A percentile compares a stretch with the other conserved stretches of the same genome.
These are phyloP conservation scores for Macaranga tanarius DNA, from an alignment of 441 rosid genomes.

Conservation along the genomic window DNA sequence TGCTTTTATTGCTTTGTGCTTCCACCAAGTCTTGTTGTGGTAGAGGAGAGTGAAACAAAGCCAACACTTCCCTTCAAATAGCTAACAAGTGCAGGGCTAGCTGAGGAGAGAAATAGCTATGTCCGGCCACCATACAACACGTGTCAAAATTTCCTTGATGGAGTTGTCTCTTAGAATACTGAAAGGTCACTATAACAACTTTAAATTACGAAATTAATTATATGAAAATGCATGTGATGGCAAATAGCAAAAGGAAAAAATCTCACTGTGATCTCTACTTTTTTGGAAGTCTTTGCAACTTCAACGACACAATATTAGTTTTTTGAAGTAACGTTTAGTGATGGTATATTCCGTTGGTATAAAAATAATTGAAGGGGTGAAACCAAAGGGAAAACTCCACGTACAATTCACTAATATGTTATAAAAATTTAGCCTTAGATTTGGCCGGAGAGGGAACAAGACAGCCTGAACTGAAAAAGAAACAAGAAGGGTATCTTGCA, in stretches of 20 bases:
- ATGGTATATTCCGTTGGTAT: not conserved
- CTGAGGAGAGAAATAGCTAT: no score
- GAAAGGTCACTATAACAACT: constrained; percentile 22
- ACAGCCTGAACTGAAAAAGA: no score
- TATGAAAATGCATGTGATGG: not conserved
- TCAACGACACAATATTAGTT: no score
- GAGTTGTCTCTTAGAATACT: constrained; percentile 2
- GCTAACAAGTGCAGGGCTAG: no score
- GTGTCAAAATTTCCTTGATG: constrained; percentile 3
- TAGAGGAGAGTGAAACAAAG: not conserved
- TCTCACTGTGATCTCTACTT: no score
- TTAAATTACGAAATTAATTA: not conserved
- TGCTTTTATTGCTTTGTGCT: no score
- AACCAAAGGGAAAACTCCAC: not conserved
- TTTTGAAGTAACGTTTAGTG: not conserved
- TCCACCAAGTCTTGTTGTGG: no score
- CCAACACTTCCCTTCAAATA: no score
- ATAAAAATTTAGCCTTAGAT: no score
- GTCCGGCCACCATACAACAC: constrained; percentile 3
- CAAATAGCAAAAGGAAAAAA: not conserved
- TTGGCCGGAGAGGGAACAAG: no score
- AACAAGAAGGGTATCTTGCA: not conserved
- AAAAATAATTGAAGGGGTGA: not conserved
- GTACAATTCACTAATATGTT: no score
- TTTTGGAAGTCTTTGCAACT: no score